Conservation (phyloP, 2,329 filamentous ascomycete genomes). For the Calonectria crousiana region DNA sequence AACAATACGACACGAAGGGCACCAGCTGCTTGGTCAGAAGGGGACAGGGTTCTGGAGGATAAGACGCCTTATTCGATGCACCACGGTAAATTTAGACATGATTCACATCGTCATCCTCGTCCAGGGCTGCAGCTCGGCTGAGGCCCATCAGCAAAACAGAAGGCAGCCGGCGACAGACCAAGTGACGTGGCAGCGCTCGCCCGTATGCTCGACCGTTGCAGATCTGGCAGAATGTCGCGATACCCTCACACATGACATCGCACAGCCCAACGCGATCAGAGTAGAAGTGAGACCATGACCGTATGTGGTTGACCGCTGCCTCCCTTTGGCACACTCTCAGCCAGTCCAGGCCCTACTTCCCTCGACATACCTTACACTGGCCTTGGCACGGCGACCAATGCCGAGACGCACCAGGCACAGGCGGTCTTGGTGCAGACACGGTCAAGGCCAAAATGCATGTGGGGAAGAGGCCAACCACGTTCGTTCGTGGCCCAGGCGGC, state of each 20-base stretch:
- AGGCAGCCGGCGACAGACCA: conserved; percentile 2
- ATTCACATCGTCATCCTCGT: conserved; percentile 36
- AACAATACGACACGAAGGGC: conserved; percentile 36
- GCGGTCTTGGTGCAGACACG: neutral
- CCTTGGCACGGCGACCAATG: neutral
- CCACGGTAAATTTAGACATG: conserved; percentile 39
- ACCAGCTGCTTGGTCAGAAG: conserved; percentile 44
- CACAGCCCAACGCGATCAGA: conserved; percentile 7
- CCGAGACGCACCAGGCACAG: neutral
- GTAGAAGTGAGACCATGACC: neutral
- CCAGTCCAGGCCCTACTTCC: neutral
- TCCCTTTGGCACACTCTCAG: neutral
- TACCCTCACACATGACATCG: conserved; percentile 27
- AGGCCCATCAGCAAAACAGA: conserved; percentile 23
- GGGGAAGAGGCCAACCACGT: conserved; percentile 41
- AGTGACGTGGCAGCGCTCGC: conserved; percentile 41
- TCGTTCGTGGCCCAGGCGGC: conserved; percentile 31
- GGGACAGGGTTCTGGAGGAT: conserved; percentile 35
- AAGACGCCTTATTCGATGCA: conserved; percentile 38
- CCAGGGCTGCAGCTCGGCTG: conserved; percentile 24
- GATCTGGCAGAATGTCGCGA: conserved; percentile 33
- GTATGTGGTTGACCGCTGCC: neutral
- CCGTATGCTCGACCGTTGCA: conserved; percentile 27
- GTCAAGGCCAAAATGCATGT: conserved; percentile 30
- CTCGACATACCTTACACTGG: neutral